Evolutionary conservation across 2,329 filamentous ascomycete genomes (phyloP).

Genomic region (Fusarium algeriense): DNA sequence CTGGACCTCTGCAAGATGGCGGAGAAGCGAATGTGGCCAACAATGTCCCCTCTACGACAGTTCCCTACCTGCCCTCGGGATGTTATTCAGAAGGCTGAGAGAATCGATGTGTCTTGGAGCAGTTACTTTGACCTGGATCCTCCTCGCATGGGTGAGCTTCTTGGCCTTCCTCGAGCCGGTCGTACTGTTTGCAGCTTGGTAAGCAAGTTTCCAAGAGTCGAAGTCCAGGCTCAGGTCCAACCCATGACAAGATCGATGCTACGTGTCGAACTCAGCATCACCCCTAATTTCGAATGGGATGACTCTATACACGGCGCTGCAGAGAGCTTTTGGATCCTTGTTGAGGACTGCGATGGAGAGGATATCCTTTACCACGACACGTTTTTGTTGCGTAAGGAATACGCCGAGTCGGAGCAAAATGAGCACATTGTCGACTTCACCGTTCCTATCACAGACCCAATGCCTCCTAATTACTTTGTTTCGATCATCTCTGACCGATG

Average conservation of each 20-base stretch:
- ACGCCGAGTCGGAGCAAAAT: constrained; percentile 85
- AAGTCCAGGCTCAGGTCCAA: constrained; percentile 93
- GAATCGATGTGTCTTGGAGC: constrained; percentile 92
- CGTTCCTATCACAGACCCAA: constrained; percentile 94
- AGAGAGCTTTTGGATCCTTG: constrained; percentile 96
- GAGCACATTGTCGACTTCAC: constrained; percentile 97
- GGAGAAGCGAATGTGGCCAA: constrained; percentile 99
- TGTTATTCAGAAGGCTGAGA: constrained; percentile 90
- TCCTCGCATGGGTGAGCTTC: constrained; percentile 93
- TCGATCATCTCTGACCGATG: constrained; percentile 94
- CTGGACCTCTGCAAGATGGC: constrained; percentile 98
- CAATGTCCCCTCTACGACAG: constrained; percentile 94
- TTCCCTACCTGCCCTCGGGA: constrained; percentile 86
- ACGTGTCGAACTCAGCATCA: constrained; percentile 88
- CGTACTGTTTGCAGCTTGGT: constrained; percentile 87
- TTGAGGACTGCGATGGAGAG: constrained; percentile 97
- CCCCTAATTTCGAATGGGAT: constrained; percentile 97
- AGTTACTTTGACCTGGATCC: constrained; percentile 97
- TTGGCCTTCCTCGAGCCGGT: constrained; percentile 90
- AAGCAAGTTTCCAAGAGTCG: constrained; percentile 91
- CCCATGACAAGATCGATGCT: constrained; percentile 96
- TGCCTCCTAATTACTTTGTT: constrained; percentile 99
- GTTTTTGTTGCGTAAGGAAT: constrained; percentile 91
- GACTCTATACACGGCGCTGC: constrained; percentile 86
- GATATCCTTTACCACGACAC: constrained; percentile 95